Evolutionary conservation across 2,329 filamentous ascomycete genomes (phyloP).

Genomic region (Byssothecium circinans): DNA sequence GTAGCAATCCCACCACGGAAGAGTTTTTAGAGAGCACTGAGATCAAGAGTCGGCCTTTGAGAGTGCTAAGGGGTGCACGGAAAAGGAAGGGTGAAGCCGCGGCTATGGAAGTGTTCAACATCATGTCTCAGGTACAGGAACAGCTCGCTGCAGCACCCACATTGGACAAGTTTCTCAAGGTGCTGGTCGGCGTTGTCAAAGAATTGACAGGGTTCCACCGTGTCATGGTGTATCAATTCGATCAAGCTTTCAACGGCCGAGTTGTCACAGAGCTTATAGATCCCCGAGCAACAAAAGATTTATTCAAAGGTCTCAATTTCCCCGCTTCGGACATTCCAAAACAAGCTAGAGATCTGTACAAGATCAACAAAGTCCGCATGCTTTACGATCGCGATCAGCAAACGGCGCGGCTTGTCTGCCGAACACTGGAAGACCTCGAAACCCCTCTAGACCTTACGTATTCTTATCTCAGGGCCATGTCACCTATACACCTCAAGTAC

Average conservation of each 20-base stretch:
- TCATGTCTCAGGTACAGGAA: constrained; percentile 89
- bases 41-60: constrained; percentile 73
- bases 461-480: constrained; percentile 84
- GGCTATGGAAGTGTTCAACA: constrained; percentile 87
- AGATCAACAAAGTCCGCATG: constrained; percentile 83
- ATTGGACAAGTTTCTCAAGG: constrained; percentile 74
- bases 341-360: constrained; percentile 86
- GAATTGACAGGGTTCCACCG: constrained; percentile 89
- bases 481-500: constrained; percentile 86
- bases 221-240: constrained; percentile 92
- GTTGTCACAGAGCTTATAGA: constrained; percentile 88
- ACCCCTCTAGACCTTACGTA: constrained; percentile 80
- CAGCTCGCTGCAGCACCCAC: constrained; percentile 73
- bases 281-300: constrained; percentile 73
- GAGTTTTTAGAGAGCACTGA: constrained; percentile 76
- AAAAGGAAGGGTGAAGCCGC: constrained; percentile 76
- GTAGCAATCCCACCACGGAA: constrained; percentile 70
- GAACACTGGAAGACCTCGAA: constrained; percentile 71
- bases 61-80: constrained; percentile 73
- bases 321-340: constrained; percentile 84
- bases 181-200: constrained; percentile 82
- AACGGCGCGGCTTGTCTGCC: constrained; percentile 80
- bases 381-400: constrained; percentile 82
- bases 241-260: constrained; percentile 77
- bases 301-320: constrained; percentile 87